These are phyloP conservation scores for Entomortierella chlamydospora DNA, from an alignment of 192 early-diverging fungal species.

Conservation along the genomic window DNA sequence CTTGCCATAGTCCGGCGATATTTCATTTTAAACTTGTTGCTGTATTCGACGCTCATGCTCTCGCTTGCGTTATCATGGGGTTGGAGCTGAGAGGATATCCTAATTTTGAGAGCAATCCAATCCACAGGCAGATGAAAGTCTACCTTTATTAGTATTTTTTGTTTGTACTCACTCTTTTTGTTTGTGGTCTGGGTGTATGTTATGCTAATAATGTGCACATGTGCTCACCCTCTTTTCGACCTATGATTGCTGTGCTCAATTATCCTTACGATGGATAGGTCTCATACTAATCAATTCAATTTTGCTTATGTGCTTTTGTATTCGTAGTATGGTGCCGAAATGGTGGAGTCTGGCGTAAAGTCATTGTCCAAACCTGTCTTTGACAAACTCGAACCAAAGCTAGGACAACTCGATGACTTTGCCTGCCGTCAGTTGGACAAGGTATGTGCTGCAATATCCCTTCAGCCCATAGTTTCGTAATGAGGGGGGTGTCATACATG, in stretches of 20 bases:
- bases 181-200: conserved; percentile 2
- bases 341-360: conserved; percentile 81
- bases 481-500: no score
- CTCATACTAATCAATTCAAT: background rate
- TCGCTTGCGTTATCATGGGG: background rate
- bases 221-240: background rate
- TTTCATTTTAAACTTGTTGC: background rate
- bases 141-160: background rate
- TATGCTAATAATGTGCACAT: background rate
- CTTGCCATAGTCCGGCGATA: background rate
- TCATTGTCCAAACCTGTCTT: conserved; percentile 78
- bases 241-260: background rate
- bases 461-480: background rate
- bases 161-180: background rate
- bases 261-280: background rate
- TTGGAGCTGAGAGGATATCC: background rate
- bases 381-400: conserved; percentile 75
- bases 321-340: conserved; percentile 76
- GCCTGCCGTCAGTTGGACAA: conserved; percentile 82
- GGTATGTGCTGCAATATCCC: conserved; percentile 52
- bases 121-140: no score
- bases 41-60: background rate
- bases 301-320: background rate
- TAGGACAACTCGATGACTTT: conserved; percentile 77
- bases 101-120: no score